Base-by-base conservation (phyloP, 2,329 filamentous ascomycete genomes). In the Pestalotiopsis sp. region DNA sequence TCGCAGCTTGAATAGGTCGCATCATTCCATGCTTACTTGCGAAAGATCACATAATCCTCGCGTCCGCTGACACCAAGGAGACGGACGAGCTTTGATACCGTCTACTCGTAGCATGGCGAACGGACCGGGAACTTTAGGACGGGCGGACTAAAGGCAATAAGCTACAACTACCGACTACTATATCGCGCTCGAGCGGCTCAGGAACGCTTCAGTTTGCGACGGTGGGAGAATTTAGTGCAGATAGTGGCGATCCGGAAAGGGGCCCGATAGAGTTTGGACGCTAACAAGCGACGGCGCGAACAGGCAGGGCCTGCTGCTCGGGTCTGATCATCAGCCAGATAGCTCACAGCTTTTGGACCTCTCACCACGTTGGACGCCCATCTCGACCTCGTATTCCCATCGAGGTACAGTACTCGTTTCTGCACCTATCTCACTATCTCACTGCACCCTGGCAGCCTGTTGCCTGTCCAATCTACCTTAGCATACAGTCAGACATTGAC, bases 341-440 rank as follows among this genome's bases (percentile, higher is more conserved):
- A n/a, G 14, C 20, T 52, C 45, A 20, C 45, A 52, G 45, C 17
- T 52, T 52, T 82, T 80, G 7, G 83, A 85, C 56, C 80, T 79
- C 61, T 71, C 65, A 65, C 71, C 72, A 49, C 72, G 20, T 52
- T 52, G 45, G 45, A 52, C 17, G 20, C 17, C 45, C 17, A 17
- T 52, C 45, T 17, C 20, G 45, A n/a, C 45, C 45, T 52, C 45
- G 45, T 52, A 52, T 52, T 52, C 45, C 45, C 45, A 23, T 36
- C 31, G 31, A 52, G 45, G 45, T 52, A 52, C 45, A 52, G 45
- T n/a, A 52, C 45, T 52, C 45, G 45, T 20, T 52, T n/a, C 45
- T 20, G 41, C 41, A 49, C 13, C 41, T n/a, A n/a, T 7, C 4
- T 49, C 13, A 14, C 17, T 20, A 52, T 52, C 45, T 52, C 45